Evolutionary conservation across 495 filamentous ascomycete species (phyloP), one percentile per base, ranked within the genome.

Genomic region (Ascodesmis nigricans): DNA sequence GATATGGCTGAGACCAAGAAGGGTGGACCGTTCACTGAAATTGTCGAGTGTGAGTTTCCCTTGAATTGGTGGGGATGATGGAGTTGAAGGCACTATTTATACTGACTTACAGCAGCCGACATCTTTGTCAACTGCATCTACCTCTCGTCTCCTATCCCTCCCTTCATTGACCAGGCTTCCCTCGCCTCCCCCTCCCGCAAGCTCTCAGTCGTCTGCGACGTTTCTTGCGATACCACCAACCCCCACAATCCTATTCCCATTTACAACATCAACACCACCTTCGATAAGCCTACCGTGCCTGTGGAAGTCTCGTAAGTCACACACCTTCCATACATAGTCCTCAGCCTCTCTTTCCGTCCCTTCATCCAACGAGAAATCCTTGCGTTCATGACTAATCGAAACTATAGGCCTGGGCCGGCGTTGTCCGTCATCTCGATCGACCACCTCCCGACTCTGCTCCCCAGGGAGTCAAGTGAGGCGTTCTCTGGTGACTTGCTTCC

Each of bases 71-170:
- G 19, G 14, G 19, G 11, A 6, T 7, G 43, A 58, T 39, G 46
- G 50, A 5, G 58, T 65, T 33, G 16, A 19, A 29, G 14, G 0
- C 1, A n/a, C 10, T 15, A 9, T 19, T n/a, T 13, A 25, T 17
- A 3, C 35, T 33, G 29, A 46, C 21, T 9, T 20, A 34, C 6
- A 19, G n/a, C 21, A 41, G 36, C 49, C 41, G 67, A 72, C 43
- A 80, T 90, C 46, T 87, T 91, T 53, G 62, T 91, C 53, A 91
- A 91, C 63, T 90, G 78, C 64, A 84, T 91, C 45, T 92, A 91
- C 56, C 67, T 93, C 10, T 65, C 61, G 27, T 53, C 62, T 10
- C 60, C 65, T 37, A 77, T 80, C 31, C 71, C 72, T 1, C 65
- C 66, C 14, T 87, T 90, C 52, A 66, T 93, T 34, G 69, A 76